Evolutionary conservation across 345 rosid species (phyloP).

Genomic region (Streptanthus diversifolius): DNA sequence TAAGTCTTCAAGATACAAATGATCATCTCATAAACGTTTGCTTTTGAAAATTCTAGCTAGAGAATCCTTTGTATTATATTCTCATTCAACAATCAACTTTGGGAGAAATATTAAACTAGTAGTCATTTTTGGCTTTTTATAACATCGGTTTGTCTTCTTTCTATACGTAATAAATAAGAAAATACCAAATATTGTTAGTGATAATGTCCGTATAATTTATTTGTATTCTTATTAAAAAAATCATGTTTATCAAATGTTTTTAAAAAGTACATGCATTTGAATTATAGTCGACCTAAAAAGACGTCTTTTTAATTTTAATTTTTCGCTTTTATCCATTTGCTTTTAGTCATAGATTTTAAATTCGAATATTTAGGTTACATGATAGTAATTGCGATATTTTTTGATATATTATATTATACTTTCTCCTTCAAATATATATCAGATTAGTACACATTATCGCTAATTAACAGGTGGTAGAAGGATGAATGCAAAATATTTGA

Average conservation of each 20-base stretch:
- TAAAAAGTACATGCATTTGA: too few species aligned
- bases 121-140: not conserved
- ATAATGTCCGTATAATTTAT: not conserved
- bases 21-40: slow-evolving; percentile 25
- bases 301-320: too few species aligned
- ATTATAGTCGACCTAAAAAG: too few species aligned
- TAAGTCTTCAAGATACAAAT: slow-evolving; percentile 19
- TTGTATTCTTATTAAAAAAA: not conserved
- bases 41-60: slow-evolving; percentile 14
- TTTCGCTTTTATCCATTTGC: too few species aligned
- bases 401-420: too few species aligned
- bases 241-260: not conserved
- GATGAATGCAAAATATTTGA: not conserved
- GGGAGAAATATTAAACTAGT: not conserved
- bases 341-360: too few species aligned
- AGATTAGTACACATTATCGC: too few species aligned
- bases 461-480: too few species aligned
- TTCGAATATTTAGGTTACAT: not conserved
- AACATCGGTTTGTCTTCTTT: slow-evolving; percentile 8
- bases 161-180: not conserved
- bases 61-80: slow-evolving; percentile 14
- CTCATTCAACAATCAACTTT: slow-evolving; percentile 23
- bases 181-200: not conserved
- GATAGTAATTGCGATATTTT: not conserved
- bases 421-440: too few species aligned